Evolutionary conservation across 1,139 yeast species (phyloP).

Genomic region (Scheffersomyces insectosa): DNA sequence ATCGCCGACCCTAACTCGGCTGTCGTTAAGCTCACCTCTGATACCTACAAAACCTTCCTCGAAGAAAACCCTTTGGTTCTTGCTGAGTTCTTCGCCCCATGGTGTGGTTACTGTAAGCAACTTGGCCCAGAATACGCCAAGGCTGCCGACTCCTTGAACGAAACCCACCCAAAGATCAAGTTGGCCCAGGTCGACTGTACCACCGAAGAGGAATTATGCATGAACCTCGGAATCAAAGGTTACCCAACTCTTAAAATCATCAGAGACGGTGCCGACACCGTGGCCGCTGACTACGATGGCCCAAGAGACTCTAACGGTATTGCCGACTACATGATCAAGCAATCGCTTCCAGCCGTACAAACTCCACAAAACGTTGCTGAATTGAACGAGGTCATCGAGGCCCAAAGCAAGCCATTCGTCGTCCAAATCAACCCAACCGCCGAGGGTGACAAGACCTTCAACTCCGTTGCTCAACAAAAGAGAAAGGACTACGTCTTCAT

Average conservation of each 20-base stretch:
- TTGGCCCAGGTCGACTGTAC: conserved; percentile 95
- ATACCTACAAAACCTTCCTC: conserved; percentile 63
- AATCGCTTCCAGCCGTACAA: conserved; percentile 78
- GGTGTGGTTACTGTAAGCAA: conserved; percentile 99
- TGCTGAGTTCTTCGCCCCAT: conserved; percentile 97
- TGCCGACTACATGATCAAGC: conserved; percentile 75
- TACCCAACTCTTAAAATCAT: conserved; percentile 87
- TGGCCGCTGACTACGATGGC: conserved; percentile 58
- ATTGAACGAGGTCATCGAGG: conserved; percentile 49
- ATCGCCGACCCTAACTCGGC: conserved; percentile 82
- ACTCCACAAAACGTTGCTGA: conserved; percentile 47
- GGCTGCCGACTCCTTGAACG: conserved; percentile 78
- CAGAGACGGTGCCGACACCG: conserved; percentile 46
- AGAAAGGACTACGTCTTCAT: conserved; percentile 58
- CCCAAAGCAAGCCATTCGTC: conserved; percentile 54
- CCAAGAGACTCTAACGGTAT: conserved; percentile 82
- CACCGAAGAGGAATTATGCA: conserved; percentile 79
- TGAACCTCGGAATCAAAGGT: conserved; percentile 74
- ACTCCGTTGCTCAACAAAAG: conserved; percentile 16
- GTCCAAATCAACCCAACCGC: conserved; percentile 33
- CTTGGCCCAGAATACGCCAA: conserved; percentile 86
- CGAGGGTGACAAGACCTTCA: conserved; percentile 7
- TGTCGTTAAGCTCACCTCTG: conserved; percentile 73
- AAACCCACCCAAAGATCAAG: conserved; percentile 58
- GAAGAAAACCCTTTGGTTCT: conserved; percentile 75